Base-by-base conservation (phyloP, 202 grass and related monocot genomes). In the Schoenoplectus triqueter region DNA sequence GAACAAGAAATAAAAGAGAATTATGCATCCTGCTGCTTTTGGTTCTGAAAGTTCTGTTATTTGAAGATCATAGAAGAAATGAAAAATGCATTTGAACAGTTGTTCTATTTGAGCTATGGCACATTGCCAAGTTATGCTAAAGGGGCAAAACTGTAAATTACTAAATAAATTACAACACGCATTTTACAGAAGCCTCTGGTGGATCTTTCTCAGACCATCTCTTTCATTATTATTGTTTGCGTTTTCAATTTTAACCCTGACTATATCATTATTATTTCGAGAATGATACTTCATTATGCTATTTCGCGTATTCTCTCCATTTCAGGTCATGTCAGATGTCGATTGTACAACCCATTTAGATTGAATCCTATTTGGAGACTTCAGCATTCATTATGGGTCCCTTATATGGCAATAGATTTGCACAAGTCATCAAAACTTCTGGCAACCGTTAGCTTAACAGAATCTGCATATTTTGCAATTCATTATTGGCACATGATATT, bases 391-490 rank as follows among this genome's bases (percentile, higher is more conserved):
- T 50, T 20, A 74, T 20, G 17, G 47, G 41, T 1, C 41, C 40
- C 10, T 6, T 69, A 2, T 73, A 52, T 22, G 18, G 18, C 70
- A 52, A 74, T 51, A 51, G 47, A 52, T 51, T 72, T 74, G 70
- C 5, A 70, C 40, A 70, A 70, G 14, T 45, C 14, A 70, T 70
- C 4, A 44, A 1, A 44, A 69, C 4, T 47, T 46, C 41, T 73
- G 69, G 46, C 17, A 49, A 51, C 18, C 3, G 9, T 51, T 52
- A 5, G 46, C 5, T 73, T 22, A 22, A 50, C n/a, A 73, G 0
- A 73, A 73, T 74, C 45, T 21, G 48, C 70, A 10, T 19, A 21
- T 21, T 6, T 74, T 74, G 51, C 70, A 52, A 51, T 73, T 73
- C 42, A 73, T 52, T 11, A 50, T 73, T 73, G 45, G 7, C 46